Base-by-base conservation (phyloP, 257 asterid species). In the Ehretia macrophylla region DNA sequence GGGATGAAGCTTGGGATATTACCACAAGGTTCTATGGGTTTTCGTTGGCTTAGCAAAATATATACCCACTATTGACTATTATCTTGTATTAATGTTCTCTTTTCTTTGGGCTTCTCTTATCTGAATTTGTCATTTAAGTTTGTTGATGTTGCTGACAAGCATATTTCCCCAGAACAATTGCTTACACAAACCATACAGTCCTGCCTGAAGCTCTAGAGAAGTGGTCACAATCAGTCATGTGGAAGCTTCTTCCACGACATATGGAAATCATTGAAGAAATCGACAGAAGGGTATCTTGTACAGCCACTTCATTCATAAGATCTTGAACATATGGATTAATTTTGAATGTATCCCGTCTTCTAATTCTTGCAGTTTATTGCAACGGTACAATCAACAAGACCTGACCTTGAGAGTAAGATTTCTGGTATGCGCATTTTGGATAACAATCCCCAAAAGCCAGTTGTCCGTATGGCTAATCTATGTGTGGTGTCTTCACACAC, bases 231-330 rank as follows among this genome's bases (percentile, higher is more conserved):
- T 72, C 90, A 55, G 96, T 93, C 70, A 89, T 93, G 99, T 86
- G 99, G 97, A 93, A 93, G 77, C 99, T 93, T 68, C 97, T 93
- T 70, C 99, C 99, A 21, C 96, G 99, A 56, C 97, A 86, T 69
- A 93, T 93, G 99, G 95, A 93, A 63, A 93, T 93, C 80, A 89
- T 93, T 60, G 81, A 77, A 76, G 99, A 93, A 79, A 86, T 93
- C 58, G 99, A 93, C 76, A 93, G 79, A 72, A 82, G 96, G 95
- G 99, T 93, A 75, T 32, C 6, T 22, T 20, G 52, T 27, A 50
- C 63, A 63, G 39, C 42, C 55, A 16, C 32, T 61, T 47, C 40
- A 14, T 17, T 53, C 12, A 40, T 52, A 37, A 58, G 59, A 42
- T 64, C 58, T 51, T 32, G 8, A 51, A 21, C 5, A 45, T 18